A percentile compares a stretch with the other conserved stretches of the same genome.
phyloP scores from a whole-genome alignment of 192 early-diverging fungal species.

The Entomortierella lignicola region DNA sequence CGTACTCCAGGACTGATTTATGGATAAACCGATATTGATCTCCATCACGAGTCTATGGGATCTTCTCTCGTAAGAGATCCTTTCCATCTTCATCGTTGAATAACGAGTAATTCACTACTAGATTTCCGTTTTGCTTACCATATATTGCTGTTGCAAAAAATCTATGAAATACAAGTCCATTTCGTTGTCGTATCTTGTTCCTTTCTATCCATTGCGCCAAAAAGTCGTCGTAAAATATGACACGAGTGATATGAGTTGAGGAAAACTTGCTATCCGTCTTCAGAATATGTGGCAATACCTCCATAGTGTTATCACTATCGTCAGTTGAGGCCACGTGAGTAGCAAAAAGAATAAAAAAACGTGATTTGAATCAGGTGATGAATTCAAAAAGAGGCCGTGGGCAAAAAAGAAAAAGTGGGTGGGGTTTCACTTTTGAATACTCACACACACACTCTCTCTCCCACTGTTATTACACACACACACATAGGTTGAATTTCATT shows the following conservation, averaged over 20 bases:
- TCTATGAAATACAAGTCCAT: background rate
- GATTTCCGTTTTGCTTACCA: background rate
- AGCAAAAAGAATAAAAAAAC: too few species aligned
- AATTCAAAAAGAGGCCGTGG: too few species aligned
- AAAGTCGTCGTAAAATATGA: slow-evolving; percentile 7
- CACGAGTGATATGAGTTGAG: background rate
- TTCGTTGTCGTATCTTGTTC: background rate
- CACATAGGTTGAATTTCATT: background rate
- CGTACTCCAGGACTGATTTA: background rate
- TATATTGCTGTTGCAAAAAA: slow-evolving; percentile 2
- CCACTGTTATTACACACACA: too few species aligned
- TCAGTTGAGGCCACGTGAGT: too few species aligned
- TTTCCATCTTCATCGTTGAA: background rate
- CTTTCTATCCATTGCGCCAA: background rate
- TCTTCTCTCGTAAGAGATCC: background rate
- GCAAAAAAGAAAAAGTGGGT: too few species aligned
- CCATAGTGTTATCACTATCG: too few species aligned
- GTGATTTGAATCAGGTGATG: too few species aligned
- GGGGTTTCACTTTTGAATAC: too few species aligned
- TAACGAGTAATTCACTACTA: slow-evolving; percentile 8
- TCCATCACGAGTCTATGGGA: background rate
- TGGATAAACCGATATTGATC: background rate
- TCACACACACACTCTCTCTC: too few species aligned
- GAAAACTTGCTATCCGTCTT: background rate
- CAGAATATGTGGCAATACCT: background rate